A percentile compares a stretch with the other conserved stretches of the same genome.
Conservation (phyloP, 805 yeast genomes). For the Pichia pseudocactophila region DNA sequence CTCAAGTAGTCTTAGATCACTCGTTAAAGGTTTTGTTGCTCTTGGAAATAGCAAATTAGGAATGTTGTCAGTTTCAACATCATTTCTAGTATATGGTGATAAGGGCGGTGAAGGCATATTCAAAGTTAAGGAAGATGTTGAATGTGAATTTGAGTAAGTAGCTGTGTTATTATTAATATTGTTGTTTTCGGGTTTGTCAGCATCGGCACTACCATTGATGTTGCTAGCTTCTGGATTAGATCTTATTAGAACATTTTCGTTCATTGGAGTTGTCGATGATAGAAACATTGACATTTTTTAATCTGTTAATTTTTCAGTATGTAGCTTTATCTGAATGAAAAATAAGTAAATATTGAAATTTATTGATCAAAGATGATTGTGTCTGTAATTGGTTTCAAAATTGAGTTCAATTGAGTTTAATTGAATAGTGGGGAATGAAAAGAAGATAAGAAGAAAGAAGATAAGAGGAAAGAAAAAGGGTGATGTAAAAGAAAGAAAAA, state of each 20-base stretch:
- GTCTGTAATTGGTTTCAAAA: background rate
- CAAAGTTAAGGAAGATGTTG: background rate
- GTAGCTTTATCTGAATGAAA: too few species aligned
- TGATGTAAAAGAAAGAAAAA: conserved; percentile 8
- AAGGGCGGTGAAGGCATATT: conserved; percentile 33
- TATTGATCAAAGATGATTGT: too few species aligned
- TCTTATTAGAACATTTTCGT: background rate
- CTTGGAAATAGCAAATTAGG: conserved; percentile 23
- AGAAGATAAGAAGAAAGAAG: background rate
- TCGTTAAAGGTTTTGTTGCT: conserved; percentile 15
- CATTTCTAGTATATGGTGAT: conserved; percentile 27
- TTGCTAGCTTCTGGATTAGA: background rate
- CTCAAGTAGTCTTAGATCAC: conserved; percentile 11
- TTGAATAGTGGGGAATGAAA: conserved; percentile 4
- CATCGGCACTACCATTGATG: background rate
- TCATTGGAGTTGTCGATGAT: conserved; percentile 8
- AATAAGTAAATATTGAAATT: too few species aligned
- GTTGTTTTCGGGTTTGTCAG: background rate
- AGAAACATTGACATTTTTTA: conserved; percentile 5
- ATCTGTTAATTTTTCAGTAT: background rate
- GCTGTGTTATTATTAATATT: background rate
- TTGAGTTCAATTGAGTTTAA: conserved; percentile 3
- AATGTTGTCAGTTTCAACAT: conserved; percentile 21
- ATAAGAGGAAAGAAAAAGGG: background rate
- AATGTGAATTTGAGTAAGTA: background rate